These are phyloP conservation scores for Quercus gilva DNA, from an alignment of 306 rosid species.

Conservation along the genomic window DNA sequence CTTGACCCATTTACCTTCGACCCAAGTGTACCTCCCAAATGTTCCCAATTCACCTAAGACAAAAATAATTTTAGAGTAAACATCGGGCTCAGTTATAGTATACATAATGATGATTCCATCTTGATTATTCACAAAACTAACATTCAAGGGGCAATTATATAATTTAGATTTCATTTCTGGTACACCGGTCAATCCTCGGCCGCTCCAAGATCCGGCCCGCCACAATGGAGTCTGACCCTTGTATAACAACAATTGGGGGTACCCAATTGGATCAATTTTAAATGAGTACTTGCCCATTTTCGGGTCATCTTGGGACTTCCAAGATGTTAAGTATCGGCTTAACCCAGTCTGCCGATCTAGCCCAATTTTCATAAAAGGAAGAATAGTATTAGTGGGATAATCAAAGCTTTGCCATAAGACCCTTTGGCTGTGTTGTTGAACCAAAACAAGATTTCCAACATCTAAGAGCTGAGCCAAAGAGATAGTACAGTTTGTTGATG, in stretches of 20 bases:
- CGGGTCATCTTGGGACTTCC: constrained; percentile 44
- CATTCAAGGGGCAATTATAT: constrained; percentile 4
- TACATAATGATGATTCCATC: constrained; percentile 9
- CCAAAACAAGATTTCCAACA: constrained; percentile 26
- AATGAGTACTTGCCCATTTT: constrained; percentile 30
- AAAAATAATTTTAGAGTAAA: neutral
- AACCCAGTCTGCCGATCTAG: constrained; percentile 13
- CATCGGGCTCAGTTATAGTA: constrained; percentile 14
- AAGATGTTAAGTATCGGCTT: constrained; percentile 27
- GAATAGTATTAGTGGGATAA: constrained; percentile 22
- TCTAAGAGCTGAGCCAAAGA: constrained; percentile 28
- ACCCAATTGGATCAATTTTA: constrained; percentile 31
- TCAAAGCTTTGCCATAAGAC: constrained; percentile 38
- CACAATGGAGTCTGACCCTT: constrained; percentile 14
- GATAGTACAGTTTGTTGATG: neutral
- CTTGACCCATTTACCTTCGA: constrained; percentile 33
- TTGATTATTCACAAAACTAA: constrained; percentile 13
- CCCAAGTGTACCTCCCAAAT: constrained; percentile 32
- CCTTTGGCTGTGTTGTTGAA: neutral
- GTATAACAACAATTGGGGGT: constrained; percentile 42
- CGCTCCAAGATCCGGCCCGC: constrained; percentile 37
- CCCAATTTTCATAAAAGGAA: constrained; percentile 26
- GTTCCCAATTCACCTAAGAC: constrained; percentile 31
- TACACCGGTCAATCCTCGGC: constrained; percentile 24
- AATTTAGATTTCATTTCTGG: constrained; percentile 21